Conservation (phyloP, 2,329 filamentous ascomycete genomes). For the Myriosclerotinia duriaeana region DNA sequence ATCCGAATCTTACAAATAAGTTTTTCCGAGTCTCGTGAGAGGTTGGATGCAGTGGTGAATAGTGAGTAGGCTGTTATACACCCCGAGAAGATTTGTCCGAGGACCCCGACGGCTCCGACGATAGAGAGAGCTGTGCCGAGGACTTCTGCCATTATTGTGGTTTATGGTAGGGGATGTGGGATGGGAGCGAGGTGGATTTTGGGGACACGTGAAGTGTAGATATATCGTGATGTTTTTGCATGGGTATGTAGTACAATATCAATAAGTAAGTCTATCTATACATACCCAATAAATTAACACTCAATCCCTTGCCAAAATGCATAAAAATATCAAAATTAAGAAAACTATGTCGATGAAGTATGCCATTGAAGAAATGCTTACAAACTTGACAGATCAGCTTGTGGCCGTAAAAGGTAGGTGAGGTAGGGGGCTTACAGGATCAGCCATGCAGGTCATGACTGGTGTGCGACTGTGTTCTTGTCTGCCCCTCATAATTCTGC, state of each 20-base stretch:
- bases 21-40: slow-evolving; percentile 47
- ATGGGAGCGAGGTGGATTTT: not conserved
- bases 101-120: slow-evolving; percentile 47
- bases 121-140: slow-evolving; percentile 47
- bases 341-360: not conserved
- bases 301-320: not conserved
- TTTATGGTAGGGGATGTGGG: not conserved
- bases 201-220: not conserved
- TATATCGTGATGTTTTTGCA: not conserved
- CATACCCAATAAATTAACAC: not conserved
- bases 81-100: slow-evolving; percentile 50
- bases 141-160: slow-evolving; percentile 43
- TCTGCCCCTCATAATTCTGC: not conserved
- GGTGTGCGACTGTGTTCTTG: slow-evolving; percentile 8
- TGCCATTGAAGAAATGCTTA: not conserved
- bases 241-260: not conserved
- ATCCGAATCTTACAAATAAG: slow-evolving; percentile 51
- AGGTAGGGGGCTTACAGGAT: slow-evolving; percentile 12
- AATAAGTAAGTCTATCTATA: not conserved
- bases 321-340: not conserved
- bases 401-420: not conserved
- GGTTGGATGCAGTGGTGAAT: slow-evolving; percentile 46
- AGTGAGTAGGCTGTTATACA: slow-evolving; percentile 49
- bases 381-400: slow-evolving; percentile 15
- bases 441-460: slow-evolving; percentile 1